Evolutionary conservation across 495 filamentous ascomycete genomes (phyloP).

Genomic region (Neurospora sp.): DNA sequence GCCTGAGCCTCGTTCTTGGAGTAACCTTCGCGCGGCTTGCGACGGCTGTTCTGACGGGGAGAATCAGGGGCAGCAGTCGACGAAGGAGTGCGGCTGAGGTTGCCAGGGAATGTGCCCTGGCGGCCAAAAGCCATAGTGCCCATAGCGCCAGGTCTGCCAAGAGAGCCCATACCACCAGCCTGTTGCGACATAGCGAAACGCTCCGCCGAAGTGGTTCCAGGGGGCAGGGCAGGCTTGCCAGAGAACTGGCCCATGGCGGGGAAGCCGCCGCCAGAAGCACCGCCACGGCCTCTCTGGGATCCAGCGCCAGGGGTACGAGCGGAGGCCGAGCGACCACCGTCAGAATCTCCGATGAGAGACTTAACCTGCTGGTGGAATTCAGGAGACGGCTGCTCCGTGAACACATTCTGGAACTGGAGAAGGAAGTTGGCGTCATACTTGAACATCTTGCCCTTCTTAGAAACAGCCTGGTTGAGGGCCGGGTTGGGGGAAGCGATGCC

Average conservation of each 20-base stretch:
- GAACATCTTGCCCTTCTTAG: constrained; percentile 67
- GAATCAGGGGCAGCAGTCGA: constrained; percentile 37
- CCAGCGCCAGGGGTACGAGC: constrained; percentile 54
- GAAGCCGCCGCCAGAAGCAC: constrained; percentile 29
- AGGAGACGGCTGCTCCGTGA: constrained; percentile 86
- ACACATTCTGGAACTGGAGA: constrained; percentile 90
- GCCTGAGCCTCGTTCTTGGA: constrained; percentile 51
- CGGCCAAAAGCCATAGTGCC: constrained; percentile 41
- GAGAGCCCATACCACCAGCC: constrained; percentile 15
- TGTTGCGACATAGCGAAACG: constrained; percentile 43
- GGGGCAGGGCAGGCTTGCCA: constrained; percentile 44
- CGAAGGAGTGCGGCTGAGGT: constrained; percentile 41
- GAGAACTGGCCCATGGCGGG: constrained; percentile 63
- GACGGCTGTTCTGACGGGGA: constrained; percentile 42
- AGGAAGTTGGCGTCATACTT: constrained; percentile 94
- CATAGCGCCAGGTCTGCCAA: constrained; percentile 37
- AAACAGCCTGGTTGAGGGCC: constrained; percentile 66
- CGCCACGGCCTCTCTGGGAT: constrained; percentile 31
- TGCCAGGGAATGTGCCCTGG: constrained; percentile 47
- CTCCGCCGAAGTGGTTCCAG: constrained; percentile 57
- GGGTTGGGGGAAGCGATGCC: constrained; percentile 82
- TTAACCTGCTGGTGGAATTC: constrained; percentile 86
- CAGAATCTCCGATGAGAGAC: constrained; percentile 66
- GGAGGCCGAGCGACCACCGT: constrained; percentile 59
- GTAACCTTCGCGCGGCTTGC: constrained; percentile 46